Conservation (phyloP, 768 basidiomycete genomes). For the Macrolepiota albuminosa region DNA sequence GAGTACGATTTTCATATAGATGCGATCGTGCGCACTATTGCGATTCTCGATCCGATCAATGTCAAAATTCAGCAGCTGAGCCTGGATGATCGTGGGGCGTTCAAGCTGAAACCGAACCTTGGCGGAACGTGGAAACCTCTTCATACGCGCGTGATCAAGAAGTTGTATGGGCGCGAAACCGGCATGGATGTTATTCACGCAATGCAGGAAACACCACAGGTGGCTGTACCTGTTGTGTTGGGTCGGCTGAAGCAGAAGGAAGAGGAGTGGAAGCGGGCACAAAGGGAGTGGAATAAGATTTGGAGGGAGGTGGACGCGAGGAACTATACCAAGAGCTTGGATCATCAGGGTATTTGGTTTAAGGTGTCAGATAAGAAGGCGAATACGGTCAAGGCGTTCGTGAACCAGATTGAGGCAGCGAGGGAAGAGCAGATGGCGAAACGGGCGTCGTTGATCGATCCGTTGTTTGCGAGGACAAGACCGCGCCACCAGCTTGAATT, state of each 20-base stretch:
- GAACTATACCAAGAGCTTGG: slow-evolving; percentile 90
- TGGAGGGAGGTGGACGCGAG: slow-evolving; percentile 96
- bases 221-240: slow-evolving; percentile 88
- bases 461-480: slow-evolving; percentile 54
- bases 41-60: slow-evolving; percentile 86
- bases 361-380: slow-evolving; percentile 88
- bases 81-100: slow-evolving; percentile 71
- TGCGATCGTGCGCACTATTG: slow-evolving; percentile 87
- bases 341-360: slow-evolving; percentile 90
- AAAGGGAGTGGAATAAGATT: slow-evolving; percentile 97
- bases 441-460: slow-evolving; percentile 57
- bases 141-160: slow-evolving; percentile 92
- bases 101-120: slow-evolving; percentile 87
- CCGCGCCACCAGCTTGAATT: slow-evolving; percentile 80
- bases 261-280: slow-evolving; percentile 97
- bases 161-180: slow-evolving; percentile 88
- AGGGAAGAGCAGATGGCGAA: slow-evolving; percentile 78
- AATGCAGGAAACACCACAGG: slow-evolving; percentile 88
- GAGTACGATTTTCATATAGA: slow-evolving; percentile 99
- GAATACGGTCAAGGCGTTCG: slow-evolving; percentile 67
- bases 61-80: slow-evolving; percentile 79
- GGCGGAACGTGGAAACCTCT: slow-evolving; percentile 85
- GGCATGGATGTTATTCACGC: slow-evolving; percentile 79
- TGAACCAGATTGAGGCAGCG: slow-evolving; percentile 80
- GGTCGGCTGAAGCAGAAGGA: slow-evolving; percentile 91